Conservation (phyloP, 306 rosid genomes). For the Echinosophora koreensis region DNA sequence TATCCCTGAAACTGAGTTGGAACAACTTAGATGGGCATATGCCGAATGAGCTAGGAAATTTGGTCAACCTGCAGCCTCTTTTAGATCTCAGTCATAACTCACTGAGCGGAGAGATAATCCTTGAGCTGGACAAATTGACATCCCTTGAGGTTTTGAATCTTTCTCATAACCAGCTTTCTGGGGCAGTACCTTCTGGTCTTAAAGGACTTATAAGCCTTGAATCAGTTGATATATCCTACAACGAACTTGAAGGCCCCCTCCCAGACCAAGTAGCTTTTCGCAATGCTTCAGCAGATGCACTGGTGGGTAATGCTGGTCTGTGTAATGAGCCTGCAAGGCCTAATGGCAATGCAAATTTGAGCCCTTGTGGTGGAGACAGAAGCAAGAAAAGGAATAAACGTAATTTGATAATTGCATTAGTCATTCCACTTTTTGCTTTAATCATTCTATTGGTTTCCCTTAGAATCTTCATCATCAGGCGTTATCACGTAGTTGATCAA, state of each 20-base stretch:
- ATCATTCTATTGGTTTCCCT: conserved; percentile 29
- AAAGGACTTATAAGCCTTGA: conserved; percentile 31
- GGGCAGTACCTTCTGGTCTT: conserved; percentile 38
- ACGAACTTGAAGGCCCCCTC: conserved; percentile 48
- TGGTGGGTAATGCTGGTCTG: conserved; percentile 25
- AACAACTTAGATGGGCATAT: conserved; percentile 44
- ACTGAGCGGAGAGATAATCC: conserved; percentile 39
- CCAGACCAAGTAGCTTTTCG: conserved; percentile 33
- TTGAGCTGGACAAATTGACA: conserved; percentile 31
- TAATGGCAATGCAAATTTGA: conserved; percentile 33
- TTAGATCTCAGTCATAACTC: conserved; percentile 50
- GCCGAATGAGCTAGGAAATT: conserved; percentile 44
- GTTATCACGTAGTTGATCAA: neutral
- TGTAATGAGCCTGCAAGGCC: neutral
- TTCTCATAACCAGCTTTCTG: conserved; percentile 47
- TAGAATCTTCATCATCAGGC: conserved; percentile 21
- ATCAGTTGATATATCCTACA: conserved; percentile 45
- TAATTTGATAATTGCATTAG: conserved; percentile 35
- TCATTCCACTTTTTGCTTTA: conserved; percentile 41
- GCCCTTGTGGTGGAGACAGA: conserved; percentile 30
- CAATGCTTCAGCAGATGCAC: conserved; percentile 29
- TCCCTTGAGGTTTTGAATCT: conserved; percentile 40
- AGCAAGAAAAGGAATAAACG: neutral
- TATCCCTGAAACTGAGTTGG: conserved; percentile 43
- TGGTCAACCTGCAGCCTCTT: conserved; percentile 37